phyloP scores from a whole-genome alignment of 2,329 filamentous ascomycete species.

The Alternaria solani region DNA sequence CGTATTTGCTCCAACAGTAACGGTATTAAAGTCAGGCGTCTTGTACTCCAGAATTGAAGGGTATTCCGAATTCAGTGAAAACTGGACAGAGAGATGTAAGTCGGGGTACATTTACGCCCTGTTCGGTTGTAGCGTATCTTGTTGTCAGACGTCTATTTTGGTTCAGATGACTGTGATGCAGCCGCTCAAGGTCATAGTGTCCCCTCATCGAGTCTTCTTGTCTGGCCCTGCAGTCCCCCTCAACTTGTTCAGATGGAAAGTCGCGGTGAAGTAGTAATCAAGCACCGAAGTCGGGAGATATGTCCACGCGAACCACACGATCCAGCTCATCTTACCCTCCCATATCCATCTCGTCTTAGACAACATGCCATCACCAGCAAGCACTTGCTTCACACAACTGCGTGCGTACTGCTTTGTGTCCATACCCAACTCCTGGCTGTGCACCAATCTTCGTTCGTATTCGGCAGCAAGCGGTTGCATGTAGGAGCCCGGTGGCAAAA shows the following conservation, averaged over 20 bases:
- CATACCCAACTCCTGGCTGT: constrained; percentile 64
- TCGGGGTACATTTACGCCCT: background rate
- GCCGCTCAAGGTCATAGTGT: background rate
- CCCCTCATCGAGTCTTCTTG: constrained; percentile 38
- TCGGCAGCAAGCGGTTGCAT: constrained; percentile 62
- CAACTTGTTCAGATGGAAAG: constrained; percentile 62
- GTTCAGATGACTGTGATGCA: background rate
- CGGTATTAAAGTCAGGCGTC: too few species aligned
- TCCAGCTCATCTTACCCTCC: constrained; percentile 61
- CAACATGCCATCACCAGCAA: constrained; percentile 48
- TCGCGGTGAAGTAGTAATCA: constrained; percentile 58
- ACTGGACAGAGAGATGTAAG: background rate
- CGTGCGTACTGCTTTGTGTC: constrained; percentile 62
- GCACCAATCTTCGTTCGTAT: constrained; percentile 60
- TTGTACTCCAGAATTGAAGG: too few species aligned
- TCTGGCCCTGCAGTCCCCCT: constrained; percentile 42
- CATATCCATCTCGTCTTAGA: constrained; percentile 60
- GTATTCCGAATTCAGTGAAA: too few species aligned
- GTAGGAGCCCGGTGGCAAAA: constrained; percentile 57
- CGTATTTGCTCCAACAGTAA: too few species aligned
- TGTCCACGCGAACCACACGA: constrained; percentile 58
- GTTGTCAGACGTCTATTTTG: background rate
- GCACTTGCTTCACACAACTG: constrained; percentile 62
- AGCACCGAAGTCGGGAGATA: constrained; percentile 57
- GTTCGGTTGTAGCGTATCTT: background rate